Evolutionary conservation across 352 stramenopile species (phyloP), one percentile per base, ranked within the genome.

Genomic region (Phytophthora fragariaefolia): DNA sequence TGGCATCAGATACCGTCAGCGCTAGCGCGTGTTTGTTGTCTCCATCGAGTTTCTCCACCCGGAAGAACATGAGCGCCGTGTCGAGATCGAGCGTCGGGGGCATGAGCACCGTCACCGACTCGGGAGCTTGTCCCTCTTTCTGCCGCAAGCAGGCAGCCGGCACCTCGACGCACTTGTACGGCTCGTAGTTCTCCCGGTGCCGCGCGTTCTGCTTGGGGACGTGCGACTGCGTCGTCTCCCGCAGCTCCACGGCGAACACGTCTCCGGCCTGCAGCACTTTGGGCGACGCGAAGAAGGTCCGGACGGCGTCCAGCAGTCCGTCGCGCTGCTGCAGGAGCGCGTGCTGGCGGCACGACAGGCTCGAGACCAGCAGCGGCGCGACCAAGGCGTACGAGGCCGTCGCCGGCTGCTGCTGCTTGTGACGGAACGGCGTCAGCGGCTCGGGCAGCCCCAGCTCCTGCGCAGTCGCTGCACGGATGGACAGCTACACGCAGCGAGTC

Each of bases 1-100:
- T 93, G 9, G 74, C 58, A 3, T 87, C 73, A 0, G 85, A 87
- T 1, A 95, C 81, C 2, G 74, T 82, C 13, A 87, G 51, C 1
- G 83, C 85, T 17, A 87, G 60, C 3, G 76, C 58, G 38, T 70
- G 15, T 17, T 58, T 56, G 15, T 27, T 63, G 2, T 65, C 68
- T 23, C 54, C 45, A 22, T 69, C 55, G 7, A 95, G 42, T 32
- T 82, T 85, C 27, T 93, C 76, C 7, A 95, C 85, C 20, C 81
- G 80, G 53, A 93, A 93, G 49, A 93, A 93, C 51, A 93, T 71
- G 8, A 95, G 64, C n/a, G 70, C 75, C 23, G 81, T 88, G 54
- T 95, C 83, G 1, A 91, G 49, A 28, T 73, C 40, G 8, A 95
- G 66, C 17, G 74, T 66, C 7, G 84, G 84, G 2, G 82, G 80